Evolutionary conservation across 192 early-diverging fungal species (phyloP).

Genomic region (Linderina pennispora): DNA sequence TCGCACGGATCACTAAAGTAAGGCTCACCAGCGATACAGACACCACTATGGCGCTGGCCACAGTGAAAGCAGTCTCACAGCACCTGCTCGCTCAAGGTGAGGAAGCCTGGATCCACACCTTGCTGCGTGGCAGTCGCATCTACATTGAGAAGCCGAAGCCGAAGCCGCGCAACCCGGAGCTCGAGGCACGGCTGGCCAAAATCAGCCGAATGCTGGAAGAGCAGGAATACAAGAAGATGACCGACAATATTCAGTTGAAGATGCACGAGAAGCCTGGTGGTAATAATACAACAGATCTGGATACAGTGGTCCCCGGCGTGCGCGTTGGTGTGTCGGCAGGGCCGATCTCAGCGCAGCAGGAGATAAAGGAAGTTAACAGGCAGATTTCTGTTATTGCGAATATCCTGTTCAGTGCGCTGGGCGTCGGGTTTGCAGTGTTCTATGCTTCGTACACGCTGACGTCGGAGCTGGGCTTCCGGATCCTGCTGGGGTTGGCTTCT

Average conservation of each 20-base stretch:
- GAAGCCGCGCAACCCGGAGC: constrained; percentile 29
- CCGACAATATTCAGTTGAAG: constrained; percentile 1
- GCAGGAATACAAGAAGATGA: constrained; percentile 36
- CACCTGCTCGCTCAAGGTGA: constrained; percentile 1
- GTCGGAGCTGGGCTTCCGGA: constrained; percentile 30
- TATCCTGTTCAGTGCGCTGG: constrained; percentile 38
- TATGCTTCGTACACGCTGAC: constrained; percentile 44
- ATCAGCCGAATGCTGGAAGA: constrained; percentile 36
- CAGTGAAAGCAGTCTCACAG: constrained; percentile 18
- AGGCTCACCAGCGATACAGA: no score
- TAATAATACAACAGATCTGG: not conserved
- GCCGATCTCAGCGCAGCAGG: constrained; percentile 11
- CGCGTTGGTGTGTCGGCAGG: constrained; percentile 7
- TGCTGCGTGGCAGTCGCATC: constrained; percentile 29
- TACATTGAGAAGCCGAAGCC: constrained; percentile 11
- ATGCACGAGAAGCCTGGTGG: not conserved
- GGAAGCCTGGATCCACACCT: constrained; percentile 23
- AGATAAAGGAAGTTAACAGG: constrained; percentile 22
- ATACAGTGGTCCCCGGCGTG: constrained; percentile 39
- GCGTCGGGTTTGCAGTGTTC: constrained; percentile 40
- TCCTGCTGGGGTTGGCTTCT: constrained; percentile 26
- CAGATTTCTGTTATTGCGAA: constrained; percentile 36
- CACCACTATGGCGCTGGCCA: constrained; percentile 14
- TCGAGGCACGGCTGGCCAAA: constrained; percentile 26
- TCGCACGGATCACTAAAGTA: no score